Base-by-base conservation (phyloP, 495 filamentous ascomycete species). In the Penicillium ochrochloron region DNA sequence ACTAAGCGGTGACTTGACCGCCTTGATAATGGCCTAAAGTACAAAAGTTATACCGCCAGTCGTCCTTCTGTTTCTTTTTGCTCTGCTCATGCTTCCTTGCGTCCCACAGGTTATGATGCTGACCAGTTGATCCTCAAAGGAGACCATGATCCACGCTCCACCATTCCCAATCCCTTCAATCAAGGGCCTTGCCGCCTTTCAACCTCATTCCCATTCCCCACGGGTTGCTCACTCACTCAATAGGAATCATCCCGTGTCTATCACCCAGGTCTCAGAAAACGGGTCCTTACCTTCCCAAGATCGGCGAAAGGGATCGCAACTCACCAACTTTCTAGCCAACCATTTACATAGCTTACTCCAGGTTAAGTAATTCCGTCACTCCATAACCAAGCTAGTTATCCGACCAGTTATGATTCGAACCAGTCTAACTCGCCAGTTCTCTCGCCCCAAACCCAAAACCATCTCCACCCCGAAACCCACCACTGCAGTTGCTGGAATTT, bases 91-190 rank as follows among this genome's bases (percentile, higher is more conserved):
- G 3, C 29, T 37, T 37, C 53, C 53, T 56, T 60, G 46, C 46
- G 14, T 44, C 41, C 15, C 46, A 48, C 44, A 14, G 11, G 21
- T 48, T 48, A 21, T 12, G 48, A 29, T 17, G 48, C 14, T 3
- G 5, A 31, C 29, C 59, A 61, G 59, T 59, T 52, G 52, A 52
- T 56, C 44, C 39, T 48, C 44, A n/a, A 12, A 23, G 19, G 19
- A 2, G 19, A 2, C 19, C 21, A 25, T 23, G 44, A 48, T 48
- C 44, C 42, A 46, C 54, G 67, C 62, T 66, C 70, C 64, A 70
- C 62, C 68, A 73, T 71, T 73, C 71, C 31, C 60, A 62, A 73
- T 69, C 69, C 71, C 66, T 73, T 71, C 59, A 62, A 50, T 46
- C 48, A 17, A 56, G 5, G 31, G 19, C 25, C 25, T 27, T 27